Percentiles rank a stretch among this genome's conserved stretches.
Evolutionary conservation across 83 land plant genomes (phyloP).

Genomic region (Thuja plicata): DNA sequence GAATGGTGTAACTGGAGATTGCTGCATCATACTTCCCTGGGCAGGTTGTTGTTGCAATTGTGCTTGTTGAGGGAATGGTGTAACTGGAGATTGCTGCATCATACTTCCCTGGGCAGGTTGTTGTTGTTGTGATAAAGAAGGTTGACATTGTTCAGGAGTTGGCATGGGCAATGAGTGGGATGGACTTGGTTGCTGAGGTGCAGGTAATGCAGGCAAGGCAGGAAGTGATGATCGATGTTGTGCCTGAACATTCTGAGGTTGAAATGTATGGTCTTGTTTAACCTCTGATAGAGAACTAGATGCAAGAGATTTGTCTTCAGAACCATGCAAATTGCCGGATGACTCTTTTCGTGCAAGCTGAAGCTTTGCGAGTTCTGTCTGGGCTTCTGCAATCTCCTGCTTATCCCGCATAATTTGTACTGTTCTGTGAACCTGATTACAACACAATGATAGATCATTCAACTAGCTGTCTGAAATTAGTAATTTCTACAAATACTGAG

Average conservation of each 20-base stretch:
- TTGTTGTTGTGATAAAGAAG: slow-evolving; percentile 20
- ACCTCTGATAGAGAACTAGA: slow-evolving; percentile 4
- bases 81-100: slow-evolving; percentile 18
- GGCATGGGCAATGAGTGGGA: slow-evolving; percentile 15
- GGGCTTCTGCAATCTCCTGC: slow-evolving; percentile 84
- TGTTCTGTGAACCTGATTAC: slow-evolving; percentile 71
- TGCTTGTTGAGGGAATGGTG: slow-evolving; percentile 17
- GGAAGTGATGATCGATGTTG: slow-evolving; percentile 3
- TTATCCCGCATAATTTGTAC: slow-evolving; percentile 81
- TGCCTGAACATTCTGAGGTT: slow-evolving; percentile 13
- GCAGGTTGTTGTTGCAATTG: slow-evolving; percentile 13
- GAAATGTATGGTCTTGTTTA: slow-evolving; percentile 9
- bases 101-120: slow-evolving; percentile 17
- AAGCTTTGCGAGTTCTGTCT: slow-evolving; percentile 66
- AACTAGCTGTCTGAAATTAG: not conserved
- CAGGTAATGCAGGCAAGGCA: slow-evolving; percentile 33
- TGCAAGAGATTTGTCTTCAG: slow-evolving; percentile 12
- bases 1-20: slow-evolving; percentile 12
- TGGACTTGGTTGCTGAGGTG: slow-evolving; percentile 46
- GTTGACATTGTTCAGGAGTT: slow-evolving; percentile 20
- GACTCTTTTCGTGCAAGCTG: slow-evolving; percentile 63
- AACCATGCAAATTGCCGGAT: slow-evolving; percentile 2
- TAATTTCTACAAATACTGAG: not conserved
- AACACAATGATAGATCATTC: not conserved
- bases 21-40: slow-evolving; percentile 20